Conservation (phyloP, 805 yeast species). For the Cyberlindnera meyerae region DNA sequence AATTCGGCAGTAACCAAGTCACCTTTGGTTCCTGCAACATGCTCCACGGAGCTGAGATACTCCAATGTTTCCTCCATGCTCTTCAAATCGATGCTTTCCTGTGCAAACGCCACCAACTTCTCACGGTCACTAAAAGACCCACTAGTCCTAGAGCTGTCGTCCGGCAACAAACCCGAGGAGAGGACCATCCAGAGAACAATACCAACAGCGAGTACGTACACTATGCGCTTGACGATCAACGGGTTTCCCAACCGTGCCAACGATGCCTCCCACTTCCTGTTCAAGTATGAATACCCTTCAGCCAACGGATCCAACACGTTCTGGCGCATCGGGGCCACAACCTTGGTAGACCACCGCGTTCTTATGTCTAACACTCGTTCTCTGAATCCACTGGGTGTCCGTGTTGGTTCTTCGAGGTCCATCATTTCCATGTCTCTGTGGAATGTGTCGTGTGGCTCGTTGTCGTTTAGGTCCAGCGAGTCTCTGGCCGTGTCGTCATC, state of each 20-base stretch:
- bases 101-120: constrained; percentile 44
- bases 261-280: constrained; percentile 47
- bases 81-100: constrained; percentile 47
- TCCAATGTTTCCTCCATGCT: constrained; percentile 24
- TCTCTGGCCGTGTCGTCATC: constrained; percentile 2
- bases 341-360: constrained; percentile 4
- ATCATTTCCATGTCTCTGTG: constrained; percentile 36
- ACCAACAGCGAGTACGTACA: constrained; percentile 67
- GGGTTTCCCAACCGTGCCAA: constrained; percentile 80
- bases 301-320: constrained; percentile 45
- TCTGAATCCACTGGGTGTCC: background rate
- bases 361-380: constrained; percentile 21
- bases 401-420: constrained; percentile 23
- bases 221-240: constrained; percentile 67
- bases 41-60: constrained; percentile 47
- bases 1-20: constrained; percentile 69
- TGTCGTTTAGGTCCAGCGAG: constrained; percentile 1
- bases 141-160: constrained; percentile 32
- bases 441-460: constrained; percentile 7
- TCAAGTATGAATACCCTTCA: constrained; percentile 28
- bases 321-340: constrained; percentile 9
- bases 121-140: constrained; percentile 64
- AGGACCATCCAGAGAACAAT: constrained; percentile 52
- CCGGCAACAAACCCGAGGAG: constrained; percentile 49
- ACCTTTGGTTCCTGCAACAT: constrained; percentile 83